phyloP scores from a whole-genome alignment of 1,139 yeast genomes.

The Pneumocystis wakefieldiae region DNA sequence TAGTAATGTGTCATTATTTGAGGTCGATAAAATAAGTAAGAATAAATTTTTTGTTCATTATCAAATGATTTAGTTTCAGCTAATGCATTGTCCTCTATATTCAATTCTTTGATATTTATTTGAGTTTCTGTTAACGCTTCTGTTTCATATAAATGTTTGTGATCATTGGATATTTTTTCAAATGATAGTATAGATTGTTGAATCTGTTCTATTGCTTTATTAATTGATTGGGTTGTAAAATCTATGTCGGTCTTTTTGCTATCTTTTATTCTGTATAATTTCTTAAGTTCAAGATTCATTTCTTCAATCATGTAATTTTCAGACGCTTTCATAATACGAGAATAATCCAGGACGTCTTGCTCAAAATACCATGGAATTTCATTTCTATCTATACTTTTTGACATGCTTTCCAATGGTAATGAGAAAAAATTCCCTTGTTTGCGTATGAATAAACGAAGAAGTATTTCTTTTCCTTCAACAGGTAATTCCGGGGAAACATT shows the following conservation, averaged over 20 bases:
- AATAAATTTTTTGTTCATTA: slow-evolving; percentile 14
- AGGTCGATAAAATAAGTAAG: slow-evolving; percentile 56
- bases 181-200: slow-evolving; percentile 20
- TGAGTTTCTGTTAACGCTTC: neutral
- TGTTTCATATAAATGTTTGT: neutral
- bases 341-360: slow-evolving; percentile 29
- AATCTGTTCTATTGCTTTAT: slow-evolving; percentile 43
- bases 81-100: neutral
- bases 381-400: slow-evolving; percentile 13
- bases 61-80: neutral
- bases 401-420: slow-evolving; percentile 35
- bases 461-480: slow-evolving; percentile 41
- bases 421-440: slow-evolving; percentile 47
- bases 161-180: slow-evolving; percentile 2
- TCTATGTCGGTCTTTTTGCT: slow-evolving; percentile 44
- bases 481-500: slow-evolving; percentile 52
- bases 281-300: slow-evolving; percentile 41
- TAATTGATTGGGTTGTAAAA: slow-evolving; percentile 44
- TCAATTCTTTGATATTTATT: neutral
- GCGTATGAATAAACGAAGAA: slow-evolving; percentile 57
- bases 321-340: slow-evolving; percentile 55
- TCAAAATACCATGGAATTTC: slow-evolving; percentile 23
- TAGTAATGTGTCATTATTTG: slow-evolving; percentile 52
- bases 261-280: slow-evolving; percentile 34
- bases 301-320: slow-evolving; percentile 37